These are phyloP conservation scores for Pisolithus albus DNA, from an alignment of 768 basidiomycete genomes.

Conservation along the genomic window DNA sequence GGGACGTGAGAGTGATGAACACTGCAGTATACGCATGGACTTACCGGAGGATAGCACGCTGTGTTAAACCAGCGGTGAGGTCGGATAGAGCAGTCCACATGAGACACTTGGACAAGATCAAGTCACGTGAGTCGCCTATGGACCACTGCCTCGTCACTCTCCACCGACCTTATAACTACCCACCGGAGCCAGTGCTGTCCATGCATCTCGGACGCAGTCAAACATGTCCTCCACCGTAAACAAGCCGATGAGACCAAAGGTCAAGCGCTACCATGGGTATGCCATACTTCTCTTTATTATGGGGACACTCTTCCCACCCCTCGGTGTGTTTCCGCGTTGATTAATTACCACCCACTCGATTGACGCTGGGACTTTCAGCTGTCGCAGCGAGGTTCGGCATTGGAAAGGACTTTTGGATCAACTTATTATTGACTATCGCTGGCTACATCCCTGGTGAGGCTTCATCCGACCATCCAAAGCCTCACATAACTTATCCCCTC, in stretches of 20 bases:
- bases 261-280: conserved; percentile 71
- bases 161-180: not conserved
- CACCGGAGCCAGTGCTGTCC: not conserved
- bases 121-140: not conserved
- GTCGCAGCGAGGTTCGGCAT: conserved; percentile 92
- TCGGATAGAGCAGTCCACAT: not conserved
- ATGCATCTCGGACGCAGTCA: conserved; percentile 2
- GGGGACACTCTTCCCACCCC: conserved; percentile 86
- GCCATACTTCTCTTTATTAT: conserved; percentile 74
- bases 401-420: conserved; percentile 87
- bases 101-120: not conserved
- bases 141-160: not conserved
- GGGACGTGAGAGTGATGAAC: not conserved
- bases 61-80: not conserved
- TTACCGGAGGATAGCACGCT: not conserved
- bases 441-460: conserved; percentile 81
- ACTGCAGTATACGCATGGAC: not conserved
- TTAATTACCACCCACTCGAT: not conserved
- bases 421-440: conserved; percentile 78
- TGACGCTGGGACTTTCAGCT: conserved; percentile 39
- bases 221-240: conserved; percentile 37
- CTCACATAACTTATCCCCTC: conserved; percentile 4
- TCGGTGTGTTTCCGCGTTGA: conserved; percentile 47
- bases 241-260: conserved; percentile 51
- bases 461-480: not conserved